Conservation (phyloP, 2,329 filamentous ascomycete genomes). For the Geosmithia flava region DNA sequence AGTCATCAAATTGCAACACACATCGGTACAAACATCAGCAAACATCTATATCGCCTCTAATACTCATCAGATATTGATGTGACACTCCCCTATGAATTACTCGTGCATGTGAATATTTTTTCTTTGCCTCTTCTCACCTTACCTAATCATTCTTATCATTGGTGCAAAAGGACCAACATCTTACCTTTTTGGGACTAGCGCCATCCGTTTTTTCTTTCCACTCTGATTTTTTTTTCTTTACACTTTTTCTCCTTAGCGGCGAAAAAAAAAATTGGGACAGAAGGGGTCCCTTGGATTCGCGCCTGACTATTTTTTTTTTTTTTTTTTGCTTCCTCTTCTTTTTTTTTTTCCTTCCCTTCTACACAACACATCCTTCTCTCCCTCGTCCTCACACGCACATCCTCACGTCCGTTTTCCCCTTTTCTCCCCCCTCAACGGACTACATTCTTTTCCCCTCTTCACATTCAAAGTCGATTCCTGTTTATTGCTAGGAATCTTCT, state of each 20-base stretch:
- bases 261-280: conserved; percentile 13
- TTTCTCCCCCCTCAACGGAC: neutral
- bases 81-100: no score
- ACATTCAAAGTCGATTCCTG: neutral
- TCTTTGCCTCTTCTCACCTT: neutral
- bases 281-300: neutral
- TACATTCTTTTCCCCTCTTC: neutral
- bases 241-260: conserved; percentile 11
- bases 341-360: conserved; percentile 3
- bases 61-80: no score
- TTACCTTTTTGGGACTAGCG: neutral
- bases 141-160: neutral
- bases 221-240: conserved; percentile 5
- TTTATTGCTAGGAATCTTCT: no score
- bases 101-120: neutral
- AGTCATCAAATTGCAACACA: no score
- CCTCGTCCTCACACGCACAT: conserved; percentile 1
- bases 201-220: neutral
- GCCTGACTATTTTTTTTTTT: conserved; percentile 1
- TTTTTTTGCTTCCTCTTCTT: conserved; percentile 10
- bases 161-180: neutral
- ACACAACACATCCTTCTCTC: neutral
- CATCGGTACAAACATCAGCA: no score
- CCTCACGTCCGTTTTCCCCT: conserved; percentile 2
- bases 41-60: no score